phyloP scores from a whole-genome alignment of 2,329 filamentous ascomycete genomes.

The Diaporthe aspalathi region DNA sequence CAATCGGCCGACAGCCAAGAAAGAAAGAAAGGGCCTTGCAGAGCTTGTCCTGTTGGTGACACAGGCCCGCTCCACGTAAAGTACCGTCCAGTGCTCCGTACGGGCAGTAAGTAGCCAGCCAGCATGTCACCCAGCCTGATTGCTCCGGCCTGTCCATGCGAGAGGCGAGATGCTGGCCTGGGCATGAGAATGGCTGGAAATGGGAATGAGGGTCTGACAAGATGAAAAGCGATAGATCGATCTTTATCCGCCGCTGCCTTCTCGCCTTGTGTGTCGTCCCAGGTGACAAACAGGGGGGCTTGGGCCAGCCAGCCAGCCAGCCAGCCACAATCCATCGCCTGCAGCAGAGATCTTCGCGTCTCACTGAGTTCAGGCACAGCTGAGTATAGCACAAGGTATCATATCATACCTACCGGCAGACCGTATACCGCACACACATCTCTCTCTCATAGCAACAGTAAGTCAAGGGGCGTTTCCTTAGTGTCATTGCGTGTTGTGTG shows the following conservation, averaged over 20 bases:
- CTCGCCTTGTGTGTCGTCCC: conserved; percentile 30
- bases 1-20: conserved; percentile 27
- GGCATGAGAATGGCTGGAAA: background rate
- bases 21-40: background rate
- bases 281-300: conserved; percentile 34
- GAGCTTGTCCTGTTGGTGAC: conserved; percentile 20
- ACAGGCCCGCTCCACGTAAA: conserved; percentile 6
- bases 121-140: background rate
- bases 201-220: conserved; percentile 30
- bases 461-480: conserved; percentile 8
- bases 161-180: background rate
- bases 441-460: conserved; percentile 19
- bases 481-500: conserved; percentile 1
- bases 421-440: background rate
- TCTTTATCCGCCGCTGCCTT: conserved; percentile 18
- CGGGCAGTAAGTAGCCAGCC: background rate
- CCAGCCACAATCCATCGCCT: conserved; percentile 27
- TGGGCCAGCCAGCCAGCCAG: conserved; percentile 19
- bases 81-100: conserved; percentile 1
- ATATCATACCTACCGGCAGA: too few relatives aligned
- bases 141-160: conserved; percentile 2
- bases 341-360: conserved; percentile 22
- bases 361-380: background rate
- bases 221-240: conserved; percentile 18
- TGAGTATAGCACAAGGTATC: background rate